phyloP scores from a whole-genome alignment of 768 basidiomycete species.

The Artomyces pyxidatus region DNA sequence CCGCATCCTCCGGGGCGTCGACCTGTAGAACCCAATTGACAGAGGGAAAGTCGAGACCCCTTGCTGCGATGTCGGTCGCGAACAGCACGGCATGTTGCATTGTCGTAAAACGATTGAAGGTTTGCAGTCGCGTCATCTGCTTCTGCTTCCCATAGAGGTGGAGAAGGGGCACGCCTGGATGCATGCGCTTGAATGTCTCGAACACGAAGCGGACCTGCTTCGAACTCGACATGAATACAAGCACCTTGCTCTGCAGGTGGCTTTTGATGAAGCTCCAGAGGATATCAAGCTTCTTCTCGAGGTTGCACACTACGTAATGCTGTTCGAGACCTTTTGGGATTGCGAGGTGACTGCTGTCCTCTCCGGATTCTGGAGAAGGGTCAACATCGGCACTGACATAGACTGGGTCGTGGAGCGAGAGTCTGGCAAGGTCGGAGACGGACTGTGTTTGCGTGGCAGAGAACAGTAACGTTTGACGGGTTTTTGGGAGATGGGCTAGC shows the following conservation, averaged over 20 bases:
- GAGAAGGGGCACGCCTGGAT: constrained; percentile 88
- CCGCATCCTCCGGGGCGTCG: constrained; percentile 94
- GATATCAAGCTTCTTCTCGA: constrained; percentile 84
- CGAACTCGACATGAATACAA: constrained; percentile 91
- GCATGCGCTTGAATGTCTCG: constrained; percentile 92
- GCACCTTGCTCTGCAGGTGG: constrained; percentile 82
- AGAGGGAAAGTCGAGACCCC: constrained; percentile 92
- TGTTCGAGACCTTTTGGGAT: constrained; percentile 82
- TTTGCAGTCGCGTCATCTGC: constrained; percentile 76
- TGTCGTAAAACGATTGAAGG: constrained; percentile 78
- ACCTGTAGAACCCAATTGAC: constrained; percentile 97
- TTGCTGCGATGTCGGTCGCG: constrained; percentile 93
- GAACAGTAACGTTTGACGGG: constrained; percentile 92
- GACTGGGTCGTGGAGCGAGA: constrained; percentile 79
- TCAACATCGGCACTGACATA: constrained; percentile 50
- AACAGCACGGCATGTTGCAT: constrained; percentile 82
- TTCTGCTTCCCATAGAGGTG: constrained; percentile 97
- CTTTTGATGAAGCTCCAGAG: constrained; percentile 94
- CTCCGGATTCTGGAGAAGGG: constrained; percentile 30
- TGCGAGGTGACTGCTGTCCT: constrained; percentile 32
- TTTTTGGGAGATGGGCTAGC: constrained; percentile 83
- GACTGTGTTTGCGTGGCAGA: constrained; percentile 95
- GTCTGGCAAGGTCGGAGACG: constrained; percentile 78
- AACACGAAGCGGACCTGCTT: constrained; percentile 97
- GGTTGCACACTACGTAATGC: constrained; percentile 74